Conservation (phyloP, 768 basidiomycete species). For the Boletus speciosus region DNA sequence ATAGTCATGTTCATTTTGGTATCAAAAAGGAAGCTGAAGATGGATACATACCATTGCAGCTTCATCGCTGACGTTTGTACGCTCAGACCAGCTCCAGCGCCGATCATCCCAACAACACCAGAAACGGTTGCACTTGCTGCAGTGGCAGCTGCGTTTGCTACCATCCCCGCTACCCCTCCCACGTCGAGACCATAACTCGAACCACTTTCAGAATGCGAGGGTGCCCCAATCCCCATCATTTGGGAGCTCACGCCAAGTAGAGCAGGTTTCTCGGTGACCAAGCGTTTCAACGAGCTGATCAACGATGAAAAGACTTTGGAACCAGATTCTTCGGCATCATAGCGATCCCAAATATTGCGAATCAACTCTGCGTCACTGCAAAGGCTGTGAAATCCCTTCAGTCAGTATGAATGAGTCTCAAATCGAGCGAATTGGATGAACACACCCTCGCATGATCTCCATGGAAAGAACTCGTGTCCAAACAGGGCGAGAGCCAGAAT, state of each 20-base stretch:
- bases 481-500: conserved; percentile 45
- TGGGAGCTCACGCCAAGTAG: conserved; percentile 76
- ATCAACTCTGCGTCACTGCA: conserved; percentile 80
- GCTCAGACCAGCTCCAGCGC: conserved; percentile 64
- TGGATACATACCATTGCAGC: conserved; percentile 71
- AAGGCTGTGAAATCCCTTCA: conserved; percentile 39
- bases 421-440: neutral
- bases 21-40: neutral
- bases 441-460: conserved; percentile 87
- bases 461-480: conserved; percentile 93
- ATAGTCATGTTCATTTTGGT: neutral
- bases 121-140: conserved; percentile 82
- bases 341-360: conserved; percentile 74
- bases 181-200: conserved; percentile 56
- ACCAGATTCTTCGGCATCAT: conserved; percentile 58
- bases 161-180: conserved; percentile 73
- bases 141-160: conserved; percentile 75
- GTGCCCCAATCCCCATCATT: conserved; percentile 77
- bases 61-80: conserved; percentile 78
- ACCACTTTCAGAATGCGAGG: conserved; percentile 29
- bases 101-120: conserved; percentile 85
- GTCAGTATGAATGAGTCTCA: neutral
- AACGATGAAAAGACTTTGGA: conserved; percentile 75
- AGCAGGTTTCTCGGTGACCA: conserved; percentile 85
- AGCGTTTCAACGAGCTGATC: conserved; percentile 77